Evolutionary conservation across 768 basidiomycete species (phyloP).

Genomic region (Phylloporus rhodoxanthus): DNA sequence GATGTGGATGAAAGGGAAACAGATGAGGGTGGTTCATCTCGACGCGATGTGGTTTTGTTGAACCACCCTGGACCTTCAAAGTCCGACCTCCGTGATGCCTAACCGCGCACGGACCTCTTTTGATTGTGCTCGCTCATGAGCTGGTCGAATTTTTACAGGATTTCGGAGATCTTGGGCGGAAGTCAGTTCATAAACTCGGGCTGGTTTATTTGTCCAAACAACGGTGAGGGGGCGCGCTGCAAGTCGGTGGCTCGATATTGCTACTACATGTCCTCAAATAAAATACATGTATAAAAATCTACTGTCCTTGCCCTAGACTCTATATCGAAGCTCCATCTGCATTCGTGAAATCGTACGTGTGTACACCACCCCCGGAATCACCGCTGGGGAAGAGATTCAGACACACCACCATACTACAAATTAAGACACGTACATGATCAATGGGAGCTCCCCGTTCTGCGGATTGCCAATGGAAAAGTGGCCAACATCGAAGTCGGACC

Average conservation of each 20-base stretch:
- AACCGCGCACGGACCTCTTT: conserved; percentile 34
- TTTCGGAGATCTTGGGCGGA: conserved; percentile 9
- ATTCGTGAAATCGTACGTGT: conserved; percentile 37
- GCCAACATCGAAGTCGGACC: conserved; percentile 51
- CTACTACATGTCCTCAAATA: not conserved
- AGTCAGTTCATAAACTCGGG: conserved; percentile 9
- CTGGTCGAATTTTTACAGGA: conserved; percentile 12
- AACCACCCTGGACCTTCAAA: conserved; percentile 35
- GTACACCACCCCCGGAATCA: conserved; percentile 44
- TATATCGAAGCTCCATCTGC: conserved; percentile 17
- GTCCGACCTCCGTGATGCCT: conserved; percentile 31
- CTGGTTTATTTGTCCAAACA: conserved; percentile 32
- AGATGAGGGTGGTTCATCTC: conserved; percentile 34
- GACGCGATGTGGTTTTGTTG: conserved; percentile 37
- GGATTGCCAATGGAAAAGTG: conserved; percentile 56
- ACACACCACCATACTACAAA: conserved; percentile 15
- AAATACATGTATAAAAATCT: conserved; percentile 10
- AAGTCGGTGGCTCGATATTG: not conserved
- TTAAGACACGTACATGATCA: conserved; percentile 53
- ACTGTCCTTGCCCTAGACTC: not conserved
- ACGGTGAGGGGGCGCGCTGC: not conserved
- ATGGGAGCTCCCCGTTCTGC: conserved; percentile 44
- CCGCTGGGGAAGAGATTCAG: conserved; percentile 33
- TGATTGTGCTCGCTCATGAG: conserved; percentile 22
- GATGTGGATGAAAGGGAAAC: conserved; percentile 27